Evolutionary conservation across 1,139 yeast species (phyloP), one percentile per base, ranked within the genome.

Genomic region (Lodderomyces parapsilosis): DNA sequence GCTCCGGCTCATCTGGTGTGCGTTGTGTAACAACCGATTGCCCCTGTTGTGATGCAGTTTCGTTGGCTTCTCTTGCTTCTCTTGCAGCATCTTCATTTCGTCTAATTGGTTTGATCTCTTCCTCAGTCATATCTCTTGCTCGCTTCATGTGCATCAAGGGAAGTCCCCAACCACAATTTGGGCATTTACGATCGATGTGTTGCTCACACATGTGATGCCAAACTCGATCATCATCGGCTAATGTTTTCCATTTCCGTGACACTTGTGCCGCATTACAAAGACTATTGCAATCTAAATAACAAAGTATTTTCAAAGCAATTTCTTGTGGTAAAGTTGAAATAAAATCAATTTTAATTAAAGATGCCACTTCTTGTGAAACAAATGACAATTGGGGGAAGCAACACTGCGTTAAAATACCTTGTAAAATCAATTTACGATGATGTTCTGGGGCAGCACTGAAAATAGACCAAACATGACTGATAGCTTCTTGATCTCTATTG

Each of bases 121-220:
- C 67, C 17, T 40, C 48, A 33, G 24, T 56, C 63, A 60, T 66
- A 55, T 78, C 84, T 49, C 88, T 68, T 6, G 87, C 84, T 49
- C 87, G 70, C 57, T 83, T 84, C 84, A 86, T 86, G 54, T 84
- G 89, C 80, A 93, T 79, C 48, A 93, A 68, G 2, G 99, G 99
- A 53, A 93, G 72, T 5, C 99, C 99, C 99, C 99, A 93, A 9
- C 99, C 99, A 70, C 99, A 93, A 60, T 88, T 89, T 36, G 97
- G 96, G 65, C 99, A 93, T 62, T 93, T 93, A 47, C 96, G 75
- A 64, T 93, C 99, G 46, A 93, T 93, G 61, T 93, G 99, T 63
- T 93, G 99, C 62, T 90, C 96, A 62, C 99, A 93, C 93, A 93
- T 86, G 54, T 93, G 90, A 61, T 93, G 95, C 99, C 99, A 93